Conservation (phyloP, 495 filamentous ascomycete species). For the Hyaloscypha finlandica region DNA sequence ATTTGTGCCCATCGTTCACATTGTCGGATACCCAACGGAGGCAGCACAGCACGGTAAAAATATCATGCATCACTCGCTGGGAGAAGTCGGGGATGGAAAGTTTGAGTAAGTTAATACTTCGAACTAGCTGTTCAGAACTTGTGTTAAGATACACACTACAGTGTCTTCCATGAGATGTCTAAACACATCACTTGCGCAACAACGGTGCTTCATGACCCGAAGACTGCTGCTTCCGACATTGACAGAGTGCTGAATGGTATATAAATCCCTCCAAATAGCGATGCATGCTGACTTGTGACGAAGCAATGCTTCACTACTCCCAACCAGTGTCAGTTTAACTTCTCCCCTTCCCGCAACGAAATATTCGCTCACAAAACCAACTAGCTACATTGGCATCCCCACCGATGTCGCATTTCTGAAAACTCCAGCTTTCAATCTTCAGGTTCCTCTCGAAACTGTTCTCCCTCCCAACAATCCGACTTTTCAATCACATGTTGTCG, state of each 20-base stretch:
- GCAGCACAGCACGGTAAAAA: constrained; percentile 19
- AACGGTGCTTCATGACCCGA: constrained; percentile 37
- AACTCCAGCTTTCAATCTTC: background rate
- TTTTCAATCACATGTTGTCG: constrained; percentile 28
- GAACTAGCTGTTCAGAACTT: constrained; percentile 31
- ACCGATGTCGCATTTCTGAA: constrained; percentile 3
- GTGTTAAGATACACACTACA: constrained; percentile 19
- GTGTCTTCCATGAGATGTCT: constrained; percentile 43
- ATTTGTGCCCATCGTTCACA: constrained; percentile 64
- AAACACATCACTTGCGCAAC: constrained; percentile 39
- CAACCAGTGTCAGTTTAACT: constrained; percentile 31
- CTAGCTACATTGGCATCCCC: constrained; percentile 12
- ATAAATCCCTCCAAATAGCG: background rate
- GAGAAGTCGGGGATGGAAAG: constrained; percentile 29
- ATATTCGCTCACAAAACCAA: background rate
- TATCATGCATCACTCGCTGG: constrained; percentile 23
- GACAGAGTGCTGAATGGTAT: constrained; percentile 42
- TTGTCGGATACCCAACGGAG: constrained; percentile 61
- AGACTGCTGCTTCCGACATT: constrained; percentile 41
- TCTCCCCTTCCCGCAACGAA: background rate
- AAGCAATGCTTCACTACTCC: constrained; percentile 34
- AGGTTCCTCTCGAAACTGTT: constrained; percentile 1
- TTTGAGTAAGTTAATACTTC: constrained; percentile 36
- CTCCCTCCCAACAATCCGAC: constrained; percentile 10
- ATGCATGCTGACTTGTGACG: background rate